Percentiles rank a stretch among this genome's conserved stretches.
These are phyloP conservation scores for Aspergillus brasiliensis DNA, from an alignment of 2,329 filamentous ascomycete species.

Conservation along the genomic window DNA sequence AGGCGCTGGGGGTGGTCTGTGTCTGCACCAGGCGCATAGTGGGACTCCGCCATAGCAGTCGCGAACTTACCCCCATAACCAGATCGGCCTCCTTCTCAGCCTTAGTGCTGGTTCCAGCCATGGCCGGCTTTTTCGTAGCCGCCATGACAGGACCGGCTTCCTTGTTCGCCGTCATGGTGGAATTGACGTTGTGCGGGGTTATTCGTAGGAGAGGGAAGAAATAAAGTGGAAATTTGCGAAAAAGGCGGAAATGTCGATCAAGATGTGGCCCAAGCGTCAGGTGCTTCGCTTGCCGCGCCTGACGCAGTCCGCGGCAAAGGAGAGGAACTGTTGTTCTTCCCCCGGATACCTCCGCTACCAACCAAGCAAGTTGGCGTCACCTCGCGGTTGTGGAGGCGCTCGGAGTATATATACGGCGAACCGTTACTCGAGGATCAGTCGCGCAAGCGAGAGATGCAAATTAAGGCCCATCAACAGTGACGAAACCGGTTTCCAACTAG, in stretches of 20 bases:
- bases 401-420: constrained; percentile 5
- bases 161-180: constrained; percentile 2
- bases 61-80: constrained; percentile 55
- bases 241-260: constrained; percentile 27
- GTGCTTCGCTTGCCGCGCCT: constrained; percentile 33
- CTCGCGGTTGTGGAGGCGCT: constrained; percentile 8
- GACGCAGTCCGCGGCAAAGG: constrained; percentile 21
- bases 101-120: constrained; percentile 27
- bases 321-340: constrained; percentile 19
- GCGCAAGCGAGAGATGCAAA: constrained; percentile 18
- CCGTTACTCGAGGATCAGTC: not conserved
- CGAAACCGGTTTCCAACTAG: constrained; percentile 20
- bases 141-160: constrained; percentile 16
- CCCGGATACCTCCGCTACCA: constrained; percentile 22
- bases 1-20: constrained; percentile 4
- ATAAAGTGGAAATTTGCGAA: constrained; percentile 1
- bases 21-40: constrained; percentile 7
- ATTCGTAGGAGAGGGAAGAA: not conserved
- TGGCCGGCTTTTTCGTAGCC: constrained; percentile 17
- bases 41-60: not conserved
- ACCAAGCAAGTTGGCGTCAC: constrained; percentile 7
- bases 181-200: not conserved
- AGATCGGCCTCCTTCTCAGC: constrained; percentile 51
- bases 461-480: constrained; percentile 18
- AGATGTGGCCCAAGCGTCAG: constrained; percentile 43